Percentiles rank a stretch among this genome's conserved stretches.
phyloP scores from a whole-genome alignment of 495 filamentous ascomycete genomes.

The Xylaria scruposa region DNA sequence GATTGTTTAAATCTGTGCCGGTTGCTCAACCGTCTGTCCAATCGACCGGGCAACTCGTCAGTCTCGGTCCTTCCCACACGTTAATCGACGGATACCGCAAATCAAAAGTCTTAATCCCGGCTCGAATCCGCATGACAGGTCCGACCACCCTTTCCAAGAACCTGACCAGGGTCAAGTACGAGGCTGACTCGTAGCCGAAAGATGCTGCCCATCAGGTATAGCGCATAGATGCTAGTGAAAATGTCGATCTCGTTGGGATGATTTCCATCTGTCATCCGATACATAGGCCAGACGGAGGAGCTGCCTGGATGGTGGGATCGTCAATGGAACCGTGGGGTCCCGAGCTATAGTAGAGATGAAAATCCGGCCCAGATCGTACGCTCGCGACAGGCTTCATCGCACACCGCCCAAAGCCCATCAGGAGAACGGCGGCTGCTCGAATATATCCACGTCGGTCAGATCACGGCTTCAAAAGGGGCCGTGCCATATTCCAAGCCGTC shows the following conservation, averaged over 20 bases:
- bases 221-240: conserved; percentile 5
- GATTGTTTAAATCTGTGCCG: conserved; percentile 38
- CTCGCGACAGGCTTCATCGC: conserved; percentile 9
- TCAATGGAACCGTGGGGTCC: conserved; percentile 2
- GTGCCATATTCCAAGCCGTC: neutral
- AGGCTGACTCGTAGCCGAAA: conserved; percentile 22
- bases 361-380: conserved; percentile 2
- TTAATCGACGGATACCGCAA: conserved; percentile 23
- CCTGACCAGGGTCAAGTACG: conserved; percentile 19
- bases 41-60: conserved; percentile 29
- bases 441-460: neutral
- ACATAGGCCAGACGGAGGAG: conserved; percentile 4
- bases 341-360: conserved; percentile 10
- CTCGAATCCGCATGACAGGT: conserved; percentile 22
- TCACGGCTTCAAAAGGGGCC: conserved; percentile 1
- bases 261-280: conserved; percentile 14
- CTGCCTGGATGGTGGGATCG: neutral
- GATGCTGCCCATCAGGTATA: conserved; percentile 9
- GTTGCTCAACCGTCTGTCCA: conserved; percentile 35
- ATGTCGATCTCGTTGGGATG: conserved; percentile 20
- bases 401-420: neutral
- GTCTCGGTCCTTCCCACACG: conserved; percentile 18
- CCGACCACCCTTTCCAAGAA: conserved; percentile 22
- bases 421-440: neutral
- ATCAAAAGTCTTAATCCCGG: conserved; percentile 19